Evolutionary conservation across 805 yeast genomes (phyloP), one percentile per base, ranked within the genome.

Genomic region (Candida methanosorbosa): DNA sequence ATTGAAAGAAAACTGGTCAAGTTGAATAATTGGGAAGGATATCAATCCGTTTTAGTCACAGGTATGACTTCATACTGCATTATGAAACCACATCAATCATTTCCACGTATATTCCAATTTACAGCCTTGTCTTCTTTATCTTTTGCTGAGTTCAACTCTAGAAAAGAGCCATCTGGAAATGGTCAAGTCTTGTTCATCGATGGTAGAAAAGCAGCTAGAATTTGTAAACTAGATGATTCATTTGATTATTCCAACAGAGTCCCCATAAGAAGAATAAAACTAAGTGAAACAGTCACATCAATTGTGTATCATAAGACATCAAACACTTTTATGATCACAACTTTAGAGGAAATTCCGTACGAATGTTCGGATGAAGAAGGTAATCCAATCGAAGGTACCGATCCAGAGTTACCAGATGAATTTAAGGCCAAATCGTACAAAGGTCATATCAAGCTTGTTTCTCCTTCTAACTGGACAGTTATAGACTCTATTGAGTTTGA

Each of bases 351-450:
- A 25, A 65, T 74, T 18, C 78, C 76, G 2, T 88, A 75, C 48
- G 59, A 67, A 25, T 76, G 85, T 14, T 53, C 75, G 13, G 94
- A 83, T 48, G 95, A 83, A 48, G 94, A 83, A 40, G 86, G 76
- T 2, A 66, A 67, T 17, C 68, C 67, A 2, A 63, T 81, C 30
- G 74, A 73, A 9, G 94, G 90, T 1, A 50, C 65, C 2, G 62
- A 63, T 33, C 60, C 57, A 9, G 69, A 67, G 21, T 24, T 45
- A n/a, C 29, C 41, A 1, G 58, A 54, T 9, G 65, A 67, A 24
- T 75, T 79, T 0, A 67, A 69, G 29, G 84, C 92, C 0, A 45
- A 48, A 15, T 64, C 76, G 9, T 79, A 63, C 42, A 70, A 72
- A 38, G 81, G 94, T 13, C 63, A 68, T 4, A 51, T 88, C 5